Evolutionary conservation across 257 asterid species (phyloP), one percentile per base, ranked within the genome.

Genomic region (Dorcoceras hygrometricum): DNA sequence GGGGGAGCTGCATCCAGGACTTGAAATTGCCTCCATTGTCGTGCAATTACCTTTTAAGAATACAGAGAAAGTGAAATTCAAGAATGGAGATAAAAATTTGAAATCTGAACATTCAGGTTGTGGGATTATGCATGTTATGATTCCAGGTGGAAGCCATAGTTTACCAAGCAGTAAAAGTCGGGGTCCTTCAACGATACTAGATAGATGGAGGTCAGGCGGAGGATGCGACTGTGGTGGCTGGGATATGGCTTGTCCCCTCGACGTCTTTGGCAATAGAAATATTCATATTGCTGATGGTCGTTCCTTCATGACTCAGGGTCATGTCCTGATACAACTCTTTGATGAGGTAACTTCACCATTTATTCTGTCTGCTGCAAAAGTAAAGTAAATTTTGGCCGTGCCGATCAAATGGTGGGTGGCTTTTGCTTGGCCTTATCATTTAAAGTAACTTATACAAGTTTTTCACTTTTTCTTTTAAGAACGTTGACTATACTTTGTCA

Each of bases 151-250:
- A 36, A 81, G 68, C 71, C 99, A 94, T 29, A 66, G 99, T 74
- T 75, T 78, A 75, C 96, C 97, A 2, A 79, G 83, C 46, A 63
- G 66, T 34, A 87, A 84, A 65, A 74, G 81, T 58, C 80, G 63
- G 1, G 87, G 91, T 16, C 97, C 97, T 68, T 84, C 89, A 4
- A 75, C 97, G 0, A 76, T 94, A 73, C 78, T 94, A 3, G 95
- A 90, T 57, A 81, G 99, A 58, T 94, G 99, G 99, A 82, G 96
- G 71, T 56, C 69, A 34, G 97, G 99, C 1, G 99, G 99, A 67
- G 91, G 89, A 23, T 94, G 99, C 39, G 99, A 88, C 32, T 94
- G 99, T 77, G 99, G 97, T 46, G 97, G 97, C 22, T 94, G 99
- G 99, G 99, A 94, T 76, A 81, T 94, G 93, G 88, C 90, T 2